A percentile compares a stretch with the other conserved stretches of the same genome.
phyloP scores from a whole-genome alignment of 768 basidiomycete genomes.

The Collybiopsis luxurians region DNA sequence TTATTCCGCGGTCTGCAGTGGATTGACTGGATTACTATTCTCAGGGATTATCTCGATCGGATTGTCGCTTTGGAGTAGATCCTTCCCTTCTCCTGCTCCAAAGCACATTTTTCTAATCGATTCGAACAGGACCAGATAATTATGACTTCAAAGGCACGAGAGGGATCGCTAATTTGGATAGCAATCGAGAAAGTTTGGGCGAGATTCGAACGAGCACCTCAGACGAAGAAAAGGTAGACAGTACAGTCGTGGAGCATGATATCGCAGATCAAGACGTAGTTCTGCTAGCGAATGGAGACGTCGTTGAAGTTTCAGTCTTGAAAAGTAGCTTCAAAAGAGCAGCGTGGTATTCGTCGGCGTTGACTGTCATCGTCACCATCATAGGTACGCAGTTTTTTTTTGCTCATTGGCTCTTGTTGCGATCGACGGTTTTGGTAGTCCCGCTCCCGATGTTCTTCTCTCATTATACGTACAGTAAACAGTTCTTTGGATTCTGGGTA shows the following conservation, averaged over 20 bases:
- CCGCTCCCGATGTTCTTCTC: conserved; percentile 39
- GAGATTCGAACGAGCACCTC: neutral
- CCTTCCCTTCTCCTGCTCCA: too few relatives aligned
- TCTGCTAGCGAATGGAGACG: neutral
- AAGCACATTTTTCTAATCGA: neutral
- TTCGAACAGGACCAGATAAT: conserved; percentile 26
- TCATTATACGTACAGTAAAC: conserved; percentile 30
- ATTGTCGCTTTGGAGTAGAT: conserved; percentile 31
- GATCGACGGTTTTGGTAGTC: conserved; percentile 9
- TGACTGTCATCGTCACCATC: conserved; percentile 32
- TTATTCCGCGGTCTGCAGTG: conserved; percentile 38
- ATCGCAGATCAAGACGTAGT: neutral
- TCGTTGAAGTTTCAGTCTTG: conserved; percentile 17
- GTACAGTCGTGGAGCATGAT: neutral
- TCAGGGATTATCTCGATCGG: conserved; percentile 33
- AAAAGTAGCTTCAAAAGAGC: conserved; percentile 29
- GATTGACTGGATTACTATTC: conserved; percentile 33
- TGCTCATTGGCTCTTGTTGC: neutral
- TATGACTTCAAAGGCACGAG: conserved; percentile 37
- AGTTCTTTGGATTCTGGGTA: conserved; percentile 36
- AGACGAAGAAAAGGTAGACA: conserved; percentile 17
- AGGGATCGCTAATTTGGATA: conserved; percentile 29
- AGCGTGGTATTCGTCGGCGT: conserved; percentile 26
- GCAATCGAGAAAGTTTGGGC: neutral
- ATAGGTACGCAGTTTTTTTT: conserved; percentile 20